Evolutionary conservation across 164 flowering plant species (phyloP), one percentile per base, ranked within the genome.

Genomic region (Magnolia changhungtana): DNA sequence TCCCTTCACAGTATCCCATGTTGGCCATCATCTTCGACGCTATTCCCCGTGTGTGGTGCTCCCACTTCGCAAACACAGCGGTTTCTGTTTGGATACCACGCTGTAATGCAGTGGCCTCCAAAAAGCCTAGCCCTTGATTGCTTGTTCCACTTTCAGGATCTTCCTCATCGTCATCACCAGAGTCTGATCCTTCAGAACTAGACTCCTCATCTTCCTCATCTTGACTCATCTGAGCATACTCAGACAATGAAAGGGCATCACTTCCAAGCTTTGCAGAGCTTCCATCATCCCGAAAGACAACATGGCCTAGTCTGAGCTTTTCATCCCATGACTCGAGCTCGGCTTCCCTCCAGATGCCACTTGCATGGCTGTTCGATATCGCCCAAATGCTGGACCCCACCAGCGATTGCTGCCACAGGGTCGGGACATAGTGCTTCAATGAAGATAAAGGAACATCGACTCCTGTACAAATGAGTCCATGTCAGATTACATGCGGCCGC

Each of bases 21-120:
- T 83, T 94, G 29, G 98, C 97, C 99, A 96, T 96, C 99, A 96
- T 96, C 85, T 91, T 92, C 31, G 99, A 96, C 82, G 99, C 99
- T 76, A 96, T 87, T 50, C 99, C 99, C 0, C 99, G 79, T 3
- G 99, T 96, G 86, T 96, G 99, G 84, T 91, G 87, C 82, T 96
- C 99, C 99, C 99, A 96, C 73, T 81, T 89, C 0, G 99, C 97
- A 85, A 96, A 96, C 74, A 91, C 80, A 16, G 86, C 81, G 20
- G 98, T 95, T 63, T 92, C 98, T 52, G 90, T 91, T 82, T 92
- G 98, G 72, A 96, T 82, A 7, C 99, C 99, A 50, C 83, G 85
- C 74, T 84, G 91, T 50, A 71, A 73, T 72, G 78, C 55, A 19
- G 87, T 79, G 76, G 88, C 85, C 80, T 90, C 91, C 10, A 87